These are phyloP conservation scores for Malus hybrid DNA, from an alignment of 331 rosid genomes.

Conservation along the genomic window DNA sequence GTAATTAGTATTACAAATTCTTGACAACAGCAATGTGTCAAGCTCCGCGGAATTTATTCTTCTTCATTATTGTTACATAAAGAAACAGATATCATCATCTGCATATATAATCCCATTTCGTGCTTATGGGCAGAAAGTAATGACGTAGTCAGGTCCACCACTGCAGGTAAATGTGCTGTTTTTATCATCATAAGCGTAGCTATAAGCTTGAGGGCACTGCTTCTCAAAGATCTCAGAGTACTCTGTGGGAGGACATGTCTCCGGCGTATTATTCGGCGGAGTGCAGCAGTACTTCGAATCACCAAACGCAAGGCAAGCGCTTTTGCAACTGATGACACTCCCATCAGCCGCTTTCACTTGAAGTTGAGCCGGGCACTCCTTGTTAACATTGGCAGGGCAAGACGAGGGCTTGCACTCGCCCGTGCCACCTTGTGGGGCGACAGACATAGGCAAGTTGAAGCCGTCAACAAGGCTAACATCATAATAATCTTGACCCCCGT, in stretches of 20 bases:
- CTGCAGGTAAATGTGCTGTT: conserved; percentile 41
- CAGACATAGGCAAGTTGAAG: conserved; percentile 35
- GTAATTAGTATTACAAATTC: background rate
- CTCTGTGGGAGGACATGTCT: conserved; percentile 25
- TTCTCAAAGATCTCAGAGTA: conserved; percentile 24
- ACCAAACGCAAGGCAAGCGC: conserved; percentile 34
- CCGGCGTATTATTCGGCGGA: background rate
- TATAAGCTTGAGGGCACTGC: conserved; percentile 51
- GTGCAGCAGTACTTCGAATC: conserved; percentile 39
- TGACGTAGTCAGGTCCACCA: conserved; percentile 19
- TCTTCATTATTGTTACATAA: background rate
- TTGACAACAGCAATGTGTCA: background rate
- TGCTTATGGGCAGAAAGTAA: conserved; percentile 45
- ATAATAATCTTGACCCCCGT: no score
- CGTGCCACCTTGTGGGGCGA: conserved; percentile 31
- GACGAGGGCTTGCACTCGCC: conserved; percentile 16
- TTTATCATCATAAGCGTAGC: conserved; percentile 51
- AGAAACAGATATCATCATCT: no score
- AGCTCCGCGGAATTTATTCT: background rate
- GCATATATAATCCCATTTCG: background rate
- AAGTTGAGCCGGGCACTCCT: conserved; percentile 19
- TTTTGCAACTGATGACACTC: no score
- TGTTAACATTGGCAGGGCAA: conserved; percentile 22
- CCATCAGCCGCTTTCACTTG: conserved; percentile 8
- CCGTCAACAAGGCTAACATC: conserved; percentile 39